Evolutionary conservation across 495 filamentous ascomycete genomes (phyloP), one percentile per base, ranked within the genome.

Genomic region (Amorphotheca resinae): DNA sequence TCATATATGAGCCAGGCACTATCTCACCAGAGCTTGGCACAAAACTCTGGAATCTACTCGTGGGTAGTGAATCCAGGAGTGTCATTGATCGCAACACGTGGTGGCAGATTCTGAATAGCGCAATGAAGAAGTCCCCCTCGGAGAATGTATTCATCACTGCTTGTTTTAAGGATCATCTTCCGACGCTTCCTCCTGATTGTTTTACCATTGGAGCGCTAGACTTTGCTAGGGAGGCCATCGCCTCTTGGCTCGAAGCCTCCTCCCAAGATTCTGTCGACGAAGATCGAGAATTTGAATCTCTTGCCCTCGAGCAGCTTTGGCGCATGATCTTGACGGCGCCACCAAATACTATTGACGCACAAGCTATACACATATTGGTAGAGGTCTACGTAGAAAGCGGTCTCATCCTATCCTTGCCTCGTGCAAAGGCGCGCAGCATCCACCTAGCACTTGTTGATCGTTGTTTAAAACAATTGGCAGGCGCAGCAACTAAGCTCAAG

Each of bases 291-390:
- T 62, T 77, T 16, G 53, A 66, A 11, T 68, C 81, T 38, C 64
- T 71, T 14, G 82, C 79, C 7, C 68, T 84, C 38, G 84, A 91
- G 40, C 70, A 84, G 32, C 65, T 95, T 36, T 96, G 89, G 89
- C 75, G 73, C 12, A 77, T 94, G 53, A 77, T 89, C 14, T 56
- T 95, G 36, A 77, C 70, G 15, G 78, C 84, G 9, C 77, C 76
- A 2, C 64, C 69, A n/a, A 69, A 72, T 33, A 79, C 74, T 0
- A 78, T 93, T 36, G 86, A 85, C 48, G 61, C 68, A 4, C 61
- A 70, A 33, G 79, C 82, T 2, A 88, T 80, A 18, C 64, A 65
- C 25, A 71, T 75, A 15, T 73, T 94, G 7, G 84, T 87, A 25
- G 67, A 77, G 22, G 66, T 83, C n/a, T 93, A 88, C 50, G 58